Conservation (phyloP, 163 green algal genomes). For the Chloromonas sp. region DNA sequence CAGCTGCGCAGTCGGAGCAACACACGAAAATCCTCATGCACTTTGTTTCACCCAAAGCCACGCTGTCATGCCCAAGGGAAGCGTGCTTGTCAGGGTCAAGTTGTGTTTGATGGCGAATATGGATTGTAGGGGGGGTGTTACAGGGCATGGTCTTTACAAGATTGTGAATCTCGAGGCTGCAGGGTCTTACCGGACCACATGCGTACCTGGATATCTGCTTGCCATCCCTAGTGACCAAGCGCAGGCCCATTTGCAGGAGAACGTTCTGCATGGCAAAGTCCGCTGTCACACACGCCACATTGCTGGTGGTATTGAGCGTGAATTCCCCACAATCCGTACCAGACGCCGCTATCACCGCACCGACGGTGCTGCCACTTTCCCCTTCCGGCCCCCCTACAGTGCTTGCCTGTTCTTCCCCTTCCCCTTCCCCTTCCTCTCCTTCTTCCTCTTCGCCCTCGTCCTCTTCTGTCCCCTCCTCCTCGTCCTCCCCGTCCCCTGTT, state of each 20-base stretch:
- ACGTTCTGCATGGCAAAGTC: constrained; percentile 99
- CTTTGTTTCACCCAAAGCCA: too few relatives aligned
- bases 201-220: constrained; percentile 59
- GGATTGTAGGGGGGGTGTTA: too few relatives aligned
- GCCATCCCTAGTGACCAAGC: constrained; percentile 74
- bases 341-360: background rate
- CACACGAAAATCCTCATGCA: too few relatives aligned
- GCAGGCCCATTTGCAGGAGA: constrained; percentile 87
- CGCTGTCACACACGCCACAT: constrained; percentile 70
- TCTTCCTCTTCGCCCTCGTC: constrained; percentile 11
- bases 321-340: background rate
- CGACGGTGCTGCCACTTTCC: constrained; percentile 10
- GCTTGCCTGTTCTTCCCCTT: constrained; percentile 13
- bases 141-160: too few relatives aligned
- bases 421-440: constrained; percentile 31
- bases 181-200: background rate
- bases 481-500: background rate
- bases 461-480: constrained; percentile 9
- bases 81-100: too few relatives aligned
- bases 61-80: too few relatives aligned
- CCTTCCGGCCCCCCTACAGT: background rate
- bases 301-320: constrained; percentile 37
- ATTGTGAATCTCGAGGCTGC: too few relatives aligned
- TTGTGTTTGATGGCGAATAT: too few relatives aligned
- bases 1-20: too few relatives aligned